phyloP scores from a whole-genome alignment of 176 grass and related monocot species.

The Musa itinerans region DNA sequence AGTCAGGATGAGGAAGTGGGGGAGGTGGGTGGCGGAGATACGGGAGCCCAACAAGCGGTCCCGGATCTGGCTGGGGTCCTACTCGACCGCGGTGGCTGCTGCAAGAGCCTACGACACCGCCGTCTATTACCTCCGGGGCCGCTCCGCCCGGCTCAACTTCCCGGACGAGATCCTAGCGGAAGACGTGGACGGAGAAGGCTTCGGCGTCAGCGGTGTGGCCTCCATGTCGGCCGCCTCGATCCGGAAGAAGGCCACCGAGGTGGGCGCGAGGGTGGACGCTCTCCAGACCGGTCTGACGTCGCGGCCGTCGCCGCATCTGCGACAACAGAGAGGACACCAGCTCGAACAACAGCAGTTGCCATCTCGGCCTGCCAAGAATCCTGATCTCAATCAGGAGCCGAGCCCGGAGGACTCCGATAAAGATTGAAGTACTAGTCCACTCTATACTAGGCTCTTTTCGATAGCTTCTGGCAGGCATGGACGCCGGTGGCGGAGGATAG shows the following conservation, averaged over 20 bases:
- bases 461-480: not conserved
- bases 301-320: not conserved
- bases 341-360: not conserved
- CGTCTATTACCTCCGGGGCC: constrained; percentile 20
- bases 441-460: not conserved
- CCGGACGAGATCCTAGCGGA: constrained; percentile 9
- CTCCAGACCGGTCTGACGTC: not conserved
- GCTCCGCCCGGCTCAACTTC: constrained; percentile 18
- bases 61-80: constrained; percentile 14
- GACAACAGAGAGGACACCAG: too few species aligned
- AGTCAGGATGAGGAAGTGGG: constrained; percentile 21
- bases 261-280: constrained; percentile 16
- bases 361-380: not conserved
- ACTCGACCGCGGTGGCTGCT: constrained; percentile 7
- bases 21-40: constrained; percentile 25
- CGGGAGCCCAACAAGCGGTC: constrained; percentile 18
- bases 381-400: constrained; percentile 15
- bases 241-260: constrained; percentile 19
- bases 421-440: not conserved
- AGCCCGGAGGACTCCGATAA: constrained; percentile 12
- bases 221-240: constrained; percentile 11
- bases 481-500: not conserved
- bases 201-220: not conserved
- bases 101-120: constrained; percentile 16
- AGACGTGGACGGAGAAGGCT: not conserved